Evolutionary conservation across 352 stramenopile genomes (phyloP), one percentile per base, ranked within the genome.

Genomic region (Phytophthora megakarya): DNA sequence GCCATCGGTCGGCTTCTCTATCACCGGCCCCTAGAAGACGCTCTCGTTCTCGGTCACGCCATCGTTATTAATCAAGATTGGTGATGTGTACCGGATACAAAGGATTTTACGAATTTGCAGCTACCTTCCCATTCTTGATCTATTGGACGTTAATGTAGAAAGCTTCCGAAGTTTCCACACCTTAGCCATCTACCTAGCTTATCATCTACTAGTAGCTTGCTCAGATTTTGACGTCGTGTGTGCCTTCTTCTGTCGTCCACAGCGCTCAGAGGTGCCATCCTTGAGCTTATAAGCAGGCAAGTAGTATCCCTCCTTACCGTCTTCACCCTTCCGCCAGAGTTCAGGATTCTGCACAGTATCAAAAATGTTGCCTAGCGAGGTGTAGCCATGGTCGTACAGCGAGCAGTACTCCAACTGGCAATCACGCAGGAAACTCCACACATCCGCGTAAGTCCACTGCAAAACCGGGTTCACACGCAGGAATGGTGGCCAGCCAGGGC

Each of bases 401-500:
- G 54, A 65, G 72, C 90, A 97, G 65, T 97, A 97, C 18, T 93
- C 85, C 23, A 98, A 68, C 30, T 86, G 62, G 55, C 86, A 97
- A 18, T 91, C 70, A 16, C 90, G 83, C 40, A 98, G 57, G 71
- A 98, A 99, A 40, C 87, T 75, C 95, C 94, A 99, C 15, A 98
- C 90, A 65, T 98, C 84, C 7, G 84, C 84, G 78, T 99, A 99
- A 6, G 84, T 97, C 97, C 97, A 99, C 49, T 93, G 64, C 32
- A 99, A 70, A 40, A 99, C 97, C n/a, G 97, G 97, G 77, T 99
- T 99, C n/a, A 99, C 90, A 28, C 97, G 84, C 75, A 99, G 86
- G 69, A 99, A 99, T 12, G 96, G 88, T 33, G 97, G 97, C 96
- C 92, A 98, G 3, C 90, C 92, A 8, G 86, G 76, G 16, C 88